Base-by-base conservation (phyloP, 805 yeast species). In the Barnettozyma salicaria region DNA sequence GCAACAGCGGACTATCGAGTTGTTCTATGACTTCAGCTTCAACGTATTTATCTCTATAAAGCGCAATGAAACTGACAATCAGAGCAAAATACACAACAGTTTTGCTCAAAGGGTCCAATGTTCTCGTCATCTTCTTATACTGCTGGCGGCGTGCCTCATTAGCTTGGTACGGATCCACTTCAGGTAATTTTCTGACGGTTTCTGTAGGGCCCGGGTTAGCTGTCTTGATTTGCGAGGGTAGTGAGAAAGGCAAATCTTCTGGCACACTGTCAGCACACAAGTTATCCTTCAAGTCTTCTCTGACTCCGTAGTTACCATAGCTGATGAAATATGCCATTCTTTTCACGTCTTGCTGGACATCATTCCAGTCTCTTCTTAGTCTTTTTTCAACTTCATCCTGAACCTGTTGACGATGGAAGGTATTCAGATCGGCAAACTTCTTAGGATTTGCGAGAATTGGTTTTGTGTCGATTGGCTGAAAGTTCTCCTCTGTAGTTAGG, bases 281-380 rank as follows among this genome's bases (percentile, higher is more conserved):
- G 44, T 65, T 65, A 34, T 60, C 58, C 13, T 59, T 58, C 38
- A 80, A 70, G 16, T 72, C 72, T 32, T 72, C 77, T 43, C 94
- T 65, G 2, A 76, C 79, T 0, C 88, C 92, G 69, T 82, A 74
- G 32, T 79, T 65, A 2, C 89, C 89, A 56, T 77, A 83, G 0
- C 79, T 68, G 21, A 79, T 67, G 60, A 69, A 78, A 54, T 76
- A 80, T 8, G 75, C 68, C 44, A 80, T 62, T 43, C 70, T 63
- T 51, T 80, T 80, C 36, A 70, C 70, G 34, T 71, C 67, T 10
- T 42, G 42, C 4, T 74, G 64, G 30, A 80, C 45, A 27, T 63
- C 57, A 3, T 56, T 55, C 94, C 94, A 83, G 37, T 70, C 65
- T 36, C 65, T 65, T 44, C 71, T 76, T 50, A 60, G 63, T 39